A percentile compares a stretch with the other conserved stretches of the same genome.
These are phyloP conservation scores for Prototheca wickerhamii DNA, from an alignment of 163 green algal genomes.

Conservation along the genomic window DNA sequence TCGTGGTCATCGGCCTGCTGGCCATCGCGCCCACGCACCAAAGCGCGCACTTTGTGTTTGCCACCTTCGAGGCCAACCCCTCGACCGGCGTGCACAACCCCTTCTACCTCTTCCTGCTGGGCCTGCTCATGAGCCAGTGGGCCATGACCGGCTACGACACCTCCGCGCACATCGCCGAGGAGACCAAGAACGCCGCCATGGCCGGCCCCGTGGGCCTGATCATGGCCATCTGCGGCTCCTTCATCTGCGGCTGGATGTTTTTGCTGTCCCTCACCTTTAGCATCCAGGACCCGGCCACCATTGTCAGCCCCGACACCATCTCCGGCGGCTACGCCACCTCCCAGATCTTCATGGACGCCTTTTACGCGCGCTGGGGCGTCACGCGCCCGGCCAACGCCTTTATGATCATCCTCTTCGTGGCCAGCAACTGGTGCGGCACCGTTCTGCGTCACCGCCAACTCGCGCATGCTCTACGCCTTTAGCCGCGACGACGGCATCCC, in stretches of 20 bases:
- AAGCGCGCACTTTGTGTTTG: constrained; percentile 27
- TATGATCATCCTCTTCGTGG: constrained; percentile 16
- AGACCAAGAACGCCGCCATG: constrained; percentile 37
- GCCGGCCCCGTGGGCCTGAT: constrained; percentile 21
- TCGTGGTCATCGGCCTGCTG: constrained; percentile 30
- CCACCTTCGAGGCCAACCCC: constrained; percentile 13
- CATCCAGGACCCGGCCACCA: constrained; percentile 29
- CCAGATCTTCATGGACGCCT: constrained; percentile 15
- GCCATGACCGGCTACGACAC: constrained; percentile 37
- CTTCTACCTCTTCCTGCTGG: constrained; percentile 23
- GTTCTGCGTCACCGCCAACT: constrained; percentile 44
- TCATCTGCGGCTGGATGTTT: constrained; percentile 33
- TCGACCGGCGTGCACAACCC: constrained; percentile 3
- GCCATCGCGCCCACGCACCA: constrained; percentile 23
- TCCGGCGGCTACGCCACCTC: constrained; percentile 1
- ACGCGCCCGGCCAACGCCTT: not conserved
- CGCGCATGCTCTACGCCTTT: constrained; percentile 27
- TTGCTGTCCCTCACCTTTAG: constrained; percentile 38
- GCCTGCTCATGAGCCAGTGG: constrained; percentile 32
- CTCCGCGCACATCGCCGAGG: constrained; percentile 37
- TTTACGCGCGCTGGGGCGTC: not conserved
- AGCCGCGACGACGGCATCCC: constrained; percentile 12
- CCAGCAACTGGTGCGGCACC: constrained; percentile 20
- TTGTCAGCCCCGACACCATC: constrained; percentile 1
- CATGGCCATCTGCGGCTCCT: constrained; percentile 26